Conservation (phyloP, 2,329 filamentous ascomycete genomes). For the Fusarium setosum region DNA sequence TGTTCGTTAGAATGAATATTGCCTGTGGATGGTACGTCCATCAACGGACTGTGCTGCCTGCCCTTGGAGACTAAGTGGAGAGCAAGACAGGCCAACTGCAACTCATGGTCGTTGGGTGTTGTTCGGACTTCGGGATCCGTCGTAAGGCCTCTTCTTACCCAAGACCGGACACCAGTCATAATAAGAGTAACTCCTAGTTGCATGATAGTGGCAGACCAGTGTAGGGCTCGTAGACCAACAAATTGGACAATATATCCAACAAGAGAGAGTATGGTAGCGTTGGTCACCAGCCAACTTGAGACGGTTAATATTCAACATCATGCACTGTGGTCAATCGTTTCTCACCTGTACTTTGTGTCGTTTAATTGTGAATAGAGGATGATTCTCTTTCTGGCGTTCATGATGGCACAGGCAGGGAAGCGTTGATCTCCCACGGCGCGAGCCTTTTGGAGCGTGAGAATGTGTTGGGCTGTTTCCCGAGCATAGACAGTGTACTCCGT, state of each 20-base stretch:
- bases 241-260: background rate
- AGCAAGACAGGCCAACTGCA: background rate
- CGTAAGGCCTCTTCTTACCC: background rate
- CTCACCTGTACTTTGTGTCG: background rate
- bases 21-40: too few species aligned
- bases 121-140: background rate
- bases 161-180: background rate
- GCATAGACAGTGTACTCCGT: background rate
- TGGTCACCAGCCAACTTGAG: background rate
- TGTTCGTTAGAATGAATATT: too few species aligned
- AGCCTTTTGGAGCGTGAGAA: background rate
- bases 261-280: background rate
- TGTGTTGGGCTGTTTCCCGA: accelerated
- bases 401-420: background rate
- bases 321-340: too few species aligned
- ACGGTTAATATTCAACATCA: background rate
- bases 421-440: background rate
- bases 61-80: too few species aligned
- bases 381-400: background rate
- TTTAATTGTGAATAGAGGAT: background rate
- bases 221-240: background rate
- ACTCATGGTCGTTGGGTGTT: accelerated
- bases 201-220: background rate
- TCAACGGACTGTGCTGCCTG: too few species aligned
- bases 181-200: background rate